Evolutionary conservation across 2,329 filamentous ascomycete species (phyloP).

Genomic region (Coniella lustricola): DNA sequence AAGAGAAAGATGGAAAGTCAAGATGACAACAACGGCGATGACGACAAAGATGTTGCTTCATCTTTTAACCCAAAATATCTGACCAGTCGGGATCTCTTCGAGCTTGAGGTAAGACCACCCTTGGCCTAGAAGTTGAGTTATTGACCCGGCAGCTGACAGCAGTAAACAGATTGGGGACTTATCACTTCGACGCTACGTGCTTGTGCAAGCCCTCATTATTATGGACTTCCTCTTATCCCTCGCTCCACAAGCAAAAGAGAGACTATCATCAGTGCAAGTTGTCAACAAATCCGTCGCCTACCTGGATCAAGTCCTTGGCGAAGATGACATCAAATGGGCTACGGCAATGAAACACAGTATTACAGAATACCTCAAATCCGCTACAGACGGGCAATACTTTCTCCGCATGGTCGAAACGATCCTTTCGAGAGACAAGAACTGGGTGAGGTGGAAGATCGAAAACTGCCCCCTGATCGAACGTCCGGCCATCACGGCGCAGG

Average conservation of each 20-base stretch:
- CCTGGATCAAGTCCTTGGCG: conserved; percentile 62
- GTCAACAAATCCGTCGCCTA: conserved; percentile 88
- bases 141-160: conserved; percentile 20
- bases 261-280: conserved; percentile 52
- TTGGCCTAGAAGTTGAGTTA: background rate
- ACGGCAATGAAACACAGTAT: conserved; percentile 70
- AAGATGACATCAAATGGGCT: conserved; percentile 89
- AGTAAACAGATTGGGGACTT: conserved; percentile 71
- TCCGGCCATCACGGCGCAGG: conserved; percentile 59
- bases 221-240: conserved; percentile 94
- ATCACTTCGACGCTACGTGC: conserved; percentile 86
- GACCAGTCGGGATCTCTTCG: conserved; percentile 93
- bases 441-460: conserved; percentile 97
- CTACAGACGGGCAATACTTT: conserved; percentile 83
- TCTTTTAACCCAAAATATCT: conserved; percentile 97
- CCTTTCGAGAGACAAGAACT: conserved; percentile 92
- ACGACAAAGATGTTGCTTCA: conserved; percentile 56
- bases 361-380: conserved; percentile 73
- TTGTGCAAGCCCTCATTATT: conserved; percentile 91
- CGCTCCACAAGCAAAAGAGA: conserved; percentile 73
- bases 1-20: conserved; percentile 65
- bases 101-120: conserved; percentile 63
- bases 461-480: conserved; percentile 82
- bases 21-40: conserved; percentile 53
- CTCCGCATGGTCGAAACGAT: conserved; percentile 96